Conservation (phyloP, 768 basidiomycete genomes). For the Cystofilobasidium bisporidii region DNA sequence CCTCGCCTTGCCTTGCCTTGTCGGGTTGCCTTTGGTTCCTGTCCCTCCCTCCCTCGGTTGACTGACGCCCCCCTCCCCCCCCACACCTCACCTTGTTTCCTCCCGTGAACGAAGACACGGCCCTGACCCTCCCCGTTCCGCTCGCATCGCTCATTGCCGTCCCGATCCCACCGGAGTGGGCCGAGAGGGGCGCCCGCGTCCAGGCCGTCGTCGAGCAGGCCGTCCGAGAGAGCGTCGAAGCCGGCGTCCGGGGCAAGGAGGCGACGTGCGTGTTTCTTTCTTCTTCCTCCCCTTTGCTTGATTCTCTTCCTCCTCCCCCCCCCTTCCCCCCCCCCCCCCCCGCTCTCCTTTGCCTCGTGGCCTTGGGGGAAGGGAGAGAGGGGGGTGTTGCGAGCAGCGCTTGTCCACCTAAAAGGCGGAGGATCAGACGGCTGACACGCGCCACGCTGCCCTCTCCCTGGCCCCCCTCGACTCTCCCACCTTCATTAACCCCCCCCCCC, state of each 20-base stretch:
- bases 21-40: constrained; percentile 17
- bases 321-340: no score
- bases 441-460: no score
- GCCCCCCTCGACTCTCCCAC: no score
- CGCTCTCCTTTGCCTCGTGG: no score
- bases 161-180: constrained; percentile 73
- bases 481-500: no score
- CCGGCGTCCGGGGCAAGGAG: constrained; percentile 77
- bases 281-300: background rate
- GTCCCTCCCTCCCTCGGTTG: no score
- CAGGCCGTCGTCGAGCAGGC: constrained; percentile 68
- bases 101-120: constrained; percentile 49
- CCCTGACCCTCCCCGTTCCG: constrained; percentile 58
- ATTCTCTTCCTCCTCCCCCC: background rate
- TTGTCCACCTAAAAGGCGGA: no score
- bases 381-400: no score
- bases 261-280: constrained; percentile 47
- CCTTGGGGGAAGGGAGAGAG: no score
- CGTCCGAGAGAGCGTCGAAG: constrained; percentile 67
- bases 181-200: constrained; percentile 56
- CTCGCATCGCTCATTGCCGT: constrained; percentile 76
- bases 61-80: background rate
- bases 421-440: no score
- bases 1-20: background rate
- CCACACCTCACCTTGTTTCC: no score